These are phyloP conservation scores for Termitomyces sp. DNA, from an alignment of 768 basidiomycete species.

Conservation along the genomic window DNA sequence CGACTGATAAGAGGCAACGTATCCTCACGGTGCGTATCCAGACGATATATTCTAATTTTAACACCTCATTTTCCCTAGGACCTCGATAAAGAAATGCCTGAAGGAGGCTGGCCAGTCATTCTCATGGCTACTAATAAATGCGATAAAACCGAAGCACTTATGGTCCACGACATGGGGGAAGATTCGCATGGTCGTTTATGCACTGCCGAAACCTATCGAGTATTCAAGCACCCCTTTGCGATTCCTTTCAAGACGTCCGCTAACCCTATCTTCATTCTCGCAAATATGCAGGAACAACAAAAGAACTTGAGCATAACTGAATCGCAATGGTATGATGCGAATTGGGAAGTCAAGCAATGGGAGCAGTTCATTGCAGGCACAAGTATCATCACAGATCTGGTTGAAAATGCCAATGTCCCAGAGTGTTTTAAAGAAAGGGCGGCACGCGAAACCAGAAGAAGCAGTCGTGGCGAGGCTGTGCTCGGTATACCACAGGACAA, in stretches of 20 bases:
- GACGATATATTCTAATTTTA: not conserved
- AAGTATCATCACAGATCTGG: not conserved
- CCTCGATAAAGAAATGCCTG: not conserved
- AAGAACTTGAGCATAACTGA: not conserved
- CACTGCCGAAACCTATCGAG: not conserved
- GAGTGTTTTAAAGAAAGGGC: not conserved
- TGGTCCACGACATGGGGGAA: not conserved
- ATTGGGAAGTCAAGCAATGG: not conserved
- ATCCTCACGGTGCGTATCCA: not conserved
- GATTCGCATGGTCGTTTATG: too few relatives aligned
- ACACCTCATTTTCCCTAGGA: not conserved
- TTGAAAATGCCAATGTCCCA: not conserved
- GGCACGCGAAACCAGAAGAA: not conserved
- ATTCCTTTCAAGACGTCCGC: not conserved
- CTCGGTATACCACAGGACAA: not conserved
- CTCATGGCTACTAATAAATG: not conserved
- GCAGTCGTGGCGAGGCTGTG: not conserved
- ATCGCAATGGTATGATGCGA: rapidly evolving
- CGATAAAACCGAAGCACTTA: not conserved
- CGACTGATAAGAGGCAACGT: not conserved
- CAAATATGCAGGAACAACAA: not conserved
- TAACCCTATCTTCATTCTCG: not conserved
- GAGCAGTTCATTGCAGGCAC: not conserved
- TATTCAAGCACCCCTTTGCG: not conserved
- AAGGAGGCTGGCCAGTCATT: not conserved